Percentiles rank a stretch among this genome's conserved stretches.
phyloP scores from a whole-genome alignment of 371 early-diverging fungal genomes.

The Polyrhizophydium stewartii region DNA sequence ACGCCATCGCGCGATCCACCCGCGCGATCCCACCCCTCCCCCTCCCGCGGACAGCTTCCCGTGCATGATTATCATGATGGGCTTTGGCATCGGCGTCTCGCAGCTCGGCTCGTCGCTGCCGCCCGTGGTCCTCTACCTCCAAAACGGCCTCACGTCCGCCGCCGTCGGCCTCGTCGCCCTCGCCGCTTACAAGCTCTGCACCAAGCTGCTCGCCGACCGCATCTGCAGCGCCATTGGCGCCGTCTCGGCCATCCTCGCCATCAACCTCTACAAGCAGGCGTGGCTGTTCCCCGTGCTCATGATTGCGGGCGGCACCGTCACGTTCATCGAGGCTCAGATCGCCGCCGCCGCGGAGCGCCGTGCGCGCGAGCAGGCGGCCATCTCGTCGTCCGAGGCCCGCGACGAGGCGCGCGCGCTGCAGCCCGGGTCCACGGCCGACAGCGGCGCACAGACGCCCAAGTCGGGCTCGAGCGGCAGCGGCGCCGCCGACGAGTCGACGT shows the following conservation, averaged over 20 bases:
- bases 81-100: conserved; percentile 39
- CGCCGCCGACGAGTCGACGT: not conserved
- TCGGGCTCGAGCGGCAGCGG: conserved; percentile 3
- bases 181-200: conserved; percentile 48
- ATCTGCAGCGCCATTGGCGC: conserved; percentile 28
- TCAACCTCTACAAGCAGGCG: conserved; percentile 28
- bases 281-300: conserved; percentile 56
- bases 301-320: conserved; percentile 45
- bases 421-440: conserved; percentile 11
- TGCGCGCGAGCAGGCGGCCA: not conserved
- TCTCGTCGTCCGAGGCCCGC: not conserved
- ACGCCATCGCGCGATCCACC: not conserved
- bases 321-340: conserved; percentile 19
- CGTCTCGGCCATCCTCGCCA: conserved; percentile 34
- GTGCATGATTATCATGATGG: conserved; percentile 48
- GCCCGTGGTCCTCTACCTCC: conserved; percentile 36
- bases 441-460: not conserved
- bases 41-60: conserved; percentile 34
- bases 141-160: conserved; percentile 47
- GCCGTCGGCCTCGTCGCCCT: conserved; percentile 56
- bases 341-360: not conserved
- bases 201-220: conserved; percentile 38
- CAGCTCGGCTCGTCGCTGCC: conserved; percentile 36
- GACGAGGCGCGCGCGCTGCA: not conserved
- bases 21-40: no score